These are phyloP conservation scores for Viridothelium virens DNA, from an alignment of 495 filamentous ascomycete genomes.

Conservation along the genomic window DNA sequence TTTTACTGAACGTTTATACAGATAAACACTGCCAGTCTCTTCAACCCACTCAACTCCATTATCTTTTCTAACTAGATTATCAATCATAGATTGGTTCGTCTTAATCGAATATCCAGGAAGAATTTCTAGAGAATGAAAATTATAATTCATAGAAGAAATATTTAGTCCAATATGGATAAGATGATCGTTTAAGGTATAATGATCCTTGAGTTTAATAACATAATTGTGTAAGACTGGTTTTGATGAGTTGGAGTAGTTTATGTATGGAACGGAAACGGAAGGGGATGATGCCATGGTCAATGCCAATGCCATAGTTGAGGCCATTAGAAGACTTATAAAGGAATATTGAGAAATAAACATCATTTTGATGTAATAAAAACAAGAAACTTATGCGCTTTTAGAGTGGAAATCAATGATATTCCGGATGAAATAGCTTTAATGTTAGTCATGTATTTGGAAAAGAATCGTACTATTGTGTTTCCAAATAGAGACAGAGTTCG, in stretches of 20 bases:
- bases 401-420: too few species aligned
- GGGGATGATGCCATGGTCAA: too few species aligned
- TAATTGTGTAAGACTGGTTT: not conserved
- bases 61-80: not conserved
- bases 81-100: not conserved
- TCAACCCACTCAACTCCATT: not conserved
- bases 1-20: not conserved
- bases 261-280: not conserved
- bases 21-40: not conserved
- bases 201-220: not conserved
- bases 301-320: too few species aligned
- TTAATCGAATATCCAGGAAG: not conserved
- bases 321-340: too few species aligned
- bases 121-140: not conserved
- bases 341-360: too few species aligned
- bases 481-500: too few species aligned
- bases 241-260: not conserved
- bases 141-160: not conserved
- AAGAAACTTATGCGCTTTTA: too few species aligned
- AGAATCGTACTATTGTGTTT: too few species aligned
- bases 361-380: too few species aligned
- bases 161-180: not conserved
- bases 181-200: not conserved
- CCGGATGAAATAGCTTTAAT: too few species aligned
- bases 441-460: too few species aligned